A percentile compares a stretch with the other conserved stretches of the same genome.
phyloP scores from a whole-genome alignment of 257 asterid genomes.

The Jaltomata sinuosa region DNA sequence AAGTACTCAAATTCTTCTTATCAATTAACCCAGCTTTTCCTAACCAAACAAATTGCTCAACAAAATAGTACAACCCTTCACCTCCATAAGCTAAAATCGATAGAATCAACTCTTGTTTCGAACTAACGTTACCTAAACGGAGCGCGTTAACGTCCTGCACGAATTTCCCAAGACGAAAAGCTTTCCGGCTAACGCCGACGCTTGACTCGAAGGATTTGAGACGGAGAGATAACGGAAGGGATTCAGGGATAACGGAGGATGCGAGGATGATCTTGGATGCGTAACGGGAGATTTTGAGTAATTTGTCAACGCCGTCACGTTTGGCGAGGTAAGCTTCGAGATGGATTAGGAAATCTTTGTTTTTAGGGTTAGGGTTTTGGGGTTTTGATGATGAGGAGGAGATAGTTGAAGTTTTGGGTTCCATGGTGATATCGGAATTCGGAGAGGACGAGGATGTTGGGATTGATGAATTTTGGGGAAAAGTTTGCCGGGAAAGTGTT shows the following conservation, averaged over 20 bases:
- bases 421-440: conserved; percentile 22
- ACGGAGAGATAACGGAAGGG: conserved; percentile 29
- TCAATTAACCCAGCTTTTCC: conserved; percentile 70
- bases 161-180: conserved; percentile 89
- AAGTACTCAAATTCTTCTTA: conserved; percentile 23
- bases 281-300: conserved; percentile 80
- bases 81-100: conserved; percentile 58
- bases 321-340: conserved; percentile 75
- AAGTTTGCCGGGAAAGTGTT: neutral
- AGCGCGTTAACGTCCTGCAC: conserved; percentile 76
- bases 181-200: conserved; percentile 85
- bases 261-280: conserved; percentile 73
- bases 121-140: conserved; percentile 21
- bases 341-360: conserved; percentile 51
- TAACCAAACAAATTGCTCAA: conserved; percentile 86
- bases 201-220: conserved; percentile 79
- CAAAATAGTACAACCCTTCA: conserved; percentile 74
- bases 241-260: conserved; percentile 31
- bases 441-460: neutral
- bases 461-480: neutral
- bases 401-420: conserved; percentile 13
- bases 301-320: conserved; percentile 90
- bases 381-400: conserved; percentile 6
- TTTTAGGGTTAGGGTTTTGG: conserved; percentile 9
- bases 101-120: conserved; percentile 22